A percentile compares a stretch with the other conserved stretches of the same genome.
Conservation (phyloP, 305 asterid species). For the Petunia hybrid region DNA sequence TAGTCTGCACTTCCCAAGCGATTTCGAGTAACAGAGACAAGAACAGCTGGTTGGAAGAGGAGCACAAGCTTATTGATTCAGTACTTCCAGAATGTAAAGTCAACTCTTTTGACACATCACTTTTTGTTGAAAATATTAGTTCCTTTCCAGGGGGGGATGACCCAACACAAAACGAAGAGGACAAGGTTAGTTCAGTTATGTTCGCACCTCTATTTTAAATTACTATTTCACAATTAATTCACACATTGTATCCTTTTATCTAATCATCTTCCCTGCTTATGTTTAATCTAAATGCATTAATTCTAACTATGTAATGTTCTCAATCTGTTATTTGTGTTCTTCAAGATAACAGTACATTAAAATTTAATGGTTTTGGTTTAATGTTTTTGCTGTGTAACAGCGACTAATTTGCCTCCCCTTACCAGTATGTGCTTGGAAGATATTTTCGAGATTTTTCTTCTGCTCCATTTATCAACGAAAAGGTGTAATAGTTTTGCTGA, state of each 20-base stretch:
- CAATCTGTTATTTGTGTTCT: conserved; percentile 1
- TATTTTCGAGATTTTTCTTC: conserved; percentile 58
- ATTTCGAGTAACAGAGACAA: not conserved
- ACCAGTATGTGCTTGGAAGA: conserved; percentile 55
- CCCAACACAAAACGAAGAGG: conserved; percentile 27
- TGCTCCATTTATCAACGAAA: conserved; percentile 51
- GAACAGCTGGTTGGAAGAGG: not conserved
- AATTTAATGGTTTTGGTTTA: conserved; percentile 46
- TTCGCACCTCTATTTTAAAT: not conserved
- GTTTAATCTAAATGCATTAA: conserved; percentile 10
- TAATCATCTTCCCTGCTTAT: not conserved
- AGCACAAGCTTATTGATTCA: not conserved
- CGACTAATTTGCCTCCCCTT: conserved; percentile 61
- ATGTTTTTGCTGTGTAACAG: conserved; percentile 56
- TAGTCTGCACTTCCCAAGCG: not conserved
- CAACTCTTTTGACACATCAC: conserved; percentile 30
- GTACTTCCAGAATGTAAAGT: conserved; percentile 43
- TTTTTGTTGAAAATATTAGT: conserved; percentile 38
- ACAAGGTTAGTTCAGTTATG: conserved; percentile 15
- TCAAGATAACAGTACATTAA: conserved; percentile 3
- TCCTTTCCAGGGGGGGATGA: conserved; percentile 39
- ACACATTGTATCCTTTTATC: not conserved
- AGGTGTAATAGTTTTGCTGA: conserved; percentile 44
- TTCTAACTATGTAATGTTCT: not conserved
- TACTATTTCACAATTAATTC: conserved; percentile 1